These are phyloP conservation scores for Amborella trichopoda DNA, from an alignment of 164 flowering plant species.

Conservation along the genomic window DNA sequence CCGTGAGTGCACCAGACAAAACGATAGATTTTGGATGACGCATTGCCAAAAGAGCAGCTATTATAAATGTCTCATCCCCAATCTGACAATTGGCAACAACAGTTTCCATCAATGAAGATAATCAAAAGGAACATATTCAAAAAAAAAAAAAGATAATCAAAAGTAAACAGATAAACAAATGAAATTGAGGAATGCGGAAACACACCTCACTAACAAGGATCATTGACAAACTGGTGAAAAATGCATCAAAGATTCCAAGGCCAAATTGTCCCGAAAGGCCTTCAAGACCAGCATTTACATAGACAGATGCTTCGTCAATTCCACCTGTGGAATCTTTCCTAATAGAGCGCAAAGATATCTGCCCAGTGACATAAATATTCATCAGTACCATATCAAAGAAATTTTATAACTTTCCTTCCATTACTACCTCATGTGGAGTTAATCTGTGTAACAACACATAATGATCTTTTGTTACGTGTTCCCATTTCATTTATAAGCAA, in stretches of 20 bases:
- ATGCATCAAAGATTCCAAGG: slow-evolving; percentile 87
- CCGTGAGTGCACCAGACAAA: slow-evolving; percentile 88
- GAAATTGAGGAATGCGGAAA: neutral
- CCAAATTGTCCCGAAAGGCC: slow-evolving; percentile 34
- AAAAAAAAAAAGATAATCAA: neutral
- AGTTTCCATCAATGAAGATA: neutral
- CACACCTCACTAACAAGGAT: slow-evolving; percentile 91
- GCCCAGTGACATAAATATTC: slow-evolving; percentile 6
- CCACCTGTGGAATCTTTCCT: slow-evolving; percentile 17
- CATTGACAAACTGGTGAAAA: slow-evolving; percentile 88
- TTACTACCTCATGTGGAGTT: too few relatives aligned
- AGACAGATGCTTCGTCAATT: slow-evolving; percentile 19
- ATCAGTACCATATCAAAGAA: neutral
- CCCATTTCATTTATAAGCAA: neutral
- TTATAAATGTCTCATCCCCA: slow-evolving; percentile 99
- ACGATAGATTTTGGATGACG: slow-evolving; percentile 98
- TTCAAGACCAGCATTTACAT: slow-evolving; percentile 8
- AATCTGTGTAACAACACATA: too few relatives aligned
- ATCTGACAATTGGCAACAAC: slow-evolving; percentile 34
- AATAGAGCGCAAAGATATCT: slow-evolving; percentile 33
- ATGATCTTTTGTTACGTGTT: neutral
- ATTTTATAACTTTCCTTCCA: too few relatives aligned
- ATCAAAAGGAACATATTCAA: neutral
- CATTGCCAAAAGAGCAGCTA: slow-evolving; percentile 99
- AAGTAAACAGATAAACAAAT: neutral